phyloP scores from a whole-genome alignment of 108 stramenopile species.

The Nitzschia sp. region DNA sequence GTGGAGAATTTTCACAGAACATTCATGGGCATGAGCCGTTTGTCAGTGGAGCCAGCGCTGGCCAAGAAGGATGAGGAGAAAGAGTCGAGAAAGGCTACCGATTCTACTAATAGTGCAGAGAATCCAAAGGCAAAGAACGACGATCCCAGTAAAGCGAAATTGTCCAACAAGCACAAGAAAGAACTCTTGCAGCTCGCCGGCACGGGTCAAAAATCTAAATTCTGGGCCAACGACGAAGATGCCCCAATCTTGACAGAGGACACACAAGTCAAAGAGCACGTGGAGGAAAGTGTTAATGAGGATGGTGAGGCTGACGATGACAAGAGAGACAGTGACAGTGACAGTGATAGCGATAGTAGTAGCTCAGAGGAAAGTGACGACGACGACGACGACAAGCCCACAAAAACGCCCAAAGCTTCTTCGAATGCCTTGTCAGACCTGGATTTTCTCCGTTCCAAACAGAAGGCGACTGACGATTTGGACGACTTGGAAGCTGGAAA shows the following conservation, averaged over 20 bases:
- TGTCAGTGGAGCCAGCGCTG: conserved; percentile 70
- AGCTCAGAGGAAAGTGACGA: conserved; percentile 26
- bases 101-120: conserved; percentile 6
- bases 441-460: conserved; percentile 84
- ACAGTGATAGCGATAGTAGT: conserved; percentile 29
- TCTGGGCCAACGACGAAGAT: conserved; percentile 87
- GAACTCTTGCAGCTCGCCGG: conserved; percentile 41
- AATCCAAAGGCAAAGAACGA: neutral
- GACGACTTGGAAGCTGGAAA: conserved; percentile 47
- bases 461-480: conserved; percentile 53
- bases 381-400: conserved; percentile 23
- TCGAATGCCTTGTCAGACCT: conserved; percentile 49
- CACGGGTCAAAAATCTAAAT: conserved; percentile 54
- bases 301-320: conserved; percentile 1
- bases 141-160: conserved; percentile 4
- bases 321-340: conserved; percentile 19
- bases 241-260: conserved; percentile 17
- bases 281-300: conserved; percentile 24
- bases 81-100: conserved; percentile 20
- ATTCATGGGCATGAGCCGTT: conserved; percentile 54
- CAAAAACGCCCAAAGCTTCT: neutral
- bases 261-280: conserved; percentile 3
- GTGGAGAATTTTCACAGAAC: conserved; percentile 60
- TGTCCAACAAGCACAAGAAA: conserved; percentile 22
- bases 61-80: conserved; percentile 36